Base-by-base conservation (phyloP, 768 basidiomycete genomes). In the Podaxis pistillaris region DNA sequence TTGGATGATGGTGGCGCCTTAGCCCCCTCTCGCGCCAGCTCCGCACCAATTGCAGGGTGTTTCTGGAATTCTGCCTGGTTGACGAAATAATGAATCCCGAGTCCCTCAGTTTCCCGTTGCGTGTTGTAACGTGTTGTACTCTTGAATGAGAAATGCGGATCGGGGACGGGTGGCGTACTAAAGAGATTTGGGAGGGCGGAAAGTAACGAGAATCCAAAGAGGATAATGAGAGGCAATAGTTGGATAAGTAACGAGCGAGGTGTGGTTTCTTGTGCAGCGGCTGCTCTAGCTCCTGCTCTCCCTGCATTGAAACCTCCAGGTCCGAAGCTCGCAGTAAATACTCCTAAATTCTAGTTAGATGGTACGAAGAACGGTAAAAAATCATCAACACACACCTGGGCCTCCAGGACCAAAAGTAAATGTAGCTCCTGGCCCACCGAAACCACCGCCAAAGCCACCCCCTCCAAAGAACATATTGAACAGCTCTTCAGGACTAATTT, bases 381-480 rank as follows among this genome's bases (percentile, higher is more conserved):
- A 28, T 44, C 22, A 62, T 30, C 17, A 33, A 63, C 49, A 72
- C 78, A 55, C 65, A 82, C 83, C 75, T 64, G 86, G 84, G 1
- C 84, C 82, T 11, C 83, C 79, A 22, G 54, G 11, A n/a, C 86
- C 84, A 71, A 86, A 84, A 36, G 76, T 75, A 38, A 75, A 74
- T 12, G 49, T 28, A 24, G 49, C 24, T 22, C 49, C 49, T 9
- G 49, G 24, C 13, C 49, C 49, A 4, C 22, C 57, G 30, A 64
- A 74, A 71, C 73, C 77, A n/a, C 77, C 82, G 30, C 79, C 80
- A 61, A 33, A 33, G 2, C 80, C 82, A 1, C 83, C 81, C 24
- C 90, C 90, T 17, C 94, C 94, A 73, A 98, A 98, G 85, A 98
- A 97, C 91, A 96, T 95, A 71, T 98, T 96, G 79, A 98, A 98